These are phyloP conservation scores for Claviceps capensis DNA, from an alignment of 2,329 filamentous ascomycete species.

Conservation along the genomic window DNA sequence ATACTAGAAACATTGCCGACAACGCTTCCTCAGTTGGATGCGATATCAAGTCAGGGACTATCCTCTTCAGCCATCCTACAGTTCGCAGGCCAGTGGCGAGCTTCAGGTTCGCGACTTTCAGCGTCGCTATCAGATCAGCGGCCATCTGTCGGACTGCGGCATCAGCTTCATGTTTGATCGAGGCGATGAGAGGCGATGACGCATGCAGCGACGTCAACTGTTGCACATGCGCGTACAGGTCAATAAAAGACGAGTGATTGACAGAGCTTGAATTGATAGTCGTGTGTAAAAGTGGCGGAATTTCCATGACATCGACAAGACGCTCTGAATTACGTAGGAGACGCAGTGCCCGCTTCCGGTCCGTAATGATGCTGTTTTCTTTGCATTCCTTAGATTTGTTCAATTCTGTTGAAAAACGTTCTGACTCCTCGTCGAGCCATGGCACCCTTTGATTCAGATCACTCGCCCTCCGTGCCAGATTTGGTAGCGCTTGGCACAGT, in stretches of 20 bases:
- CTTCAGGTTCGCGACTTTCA: slow-evolving; percentile 69
- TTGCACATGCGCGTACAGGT: slow-evolving; percentile 87
- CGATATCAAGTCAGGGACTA: slow-evolving; percentile 58
- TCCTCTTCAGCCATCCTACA: slow-evolving; percentile 77
- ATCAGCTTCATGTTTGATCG: slow-evolving; percentile 66
- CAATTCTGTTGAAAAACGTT: slow-evolving; percentile 72
- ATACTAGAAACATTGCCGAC: slow-evolving; percentile 76
- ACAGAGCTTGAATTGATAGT: slow-evolving; percentile 52
- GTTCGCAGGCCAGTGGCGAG: slow-evolving; percentile 82
- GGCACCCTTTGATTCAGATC: slow-evolving; percentile 62
- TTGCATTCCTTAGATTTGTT: slow-evolving; percentile 56
- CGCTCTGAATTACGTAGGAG: slow-evolving; percentile 79
- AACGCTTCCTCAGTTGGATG: slow-evolving; percentile 48
- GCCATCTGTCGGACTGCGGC: slow-evolving; percentile 82
- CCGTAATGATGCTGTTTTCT: slow-evolving; percentile 55
- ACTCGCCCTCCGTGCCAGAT: slow-evolving; percentile 49
- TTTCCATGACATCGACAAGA: slow-evolving; percentile 78
- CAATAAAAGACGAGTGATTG: slow-evolving; percentile 79
- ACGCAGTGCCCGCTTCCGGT: slow-evolving; percentile 66
- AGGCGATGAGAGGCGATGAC: slow-evolving; percentile 57
- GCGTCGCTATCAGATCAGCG: slow-evolving; percentile 62
- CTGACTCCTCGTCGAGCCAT: slow-evolving; percentile 62
- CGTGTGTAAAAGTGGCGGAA: slow-evolving; percentile 73
- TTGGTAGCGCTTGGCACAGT: slow-evolving; percentile 57
- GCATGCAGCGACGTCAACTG: slow-evolving; percentile 74